Percentiles rank a stretch among this genome's conserved stretches.
phyloP scores from a whole-genome alignment of 768 basidiomycete species.

The Suillus paluster region DNA sequence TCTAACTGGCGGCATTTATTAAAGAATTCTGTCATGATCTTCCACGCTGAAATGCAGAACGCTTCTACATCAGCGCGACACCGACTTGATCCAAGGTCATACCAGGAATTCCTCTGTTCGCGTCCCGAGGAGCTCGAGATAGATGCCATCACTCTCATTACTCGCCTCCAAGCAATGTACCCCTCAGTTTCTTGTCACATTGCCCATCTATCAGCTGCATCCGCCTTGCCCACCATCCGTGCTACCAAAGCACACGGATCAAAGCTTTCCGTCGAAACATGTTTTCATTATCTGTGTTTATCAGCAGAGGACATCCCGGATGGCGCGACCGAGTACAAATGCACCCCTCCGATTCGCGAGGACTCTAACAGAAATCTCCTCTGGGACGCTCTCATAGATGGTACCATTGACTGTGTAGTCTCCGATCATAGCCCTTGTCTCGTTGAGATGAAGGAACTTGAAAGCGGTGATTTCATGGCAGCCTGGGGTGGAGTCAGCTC shows the following conservation, averaged over 20 bases:
- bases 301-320: constrained; percentile 72
- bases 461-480: constrained; percentile 79
- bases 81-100: constrained; percentile 52
- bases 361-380: constrained; percentile 71
- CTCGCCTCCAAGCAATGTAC: constrained; percentile 60
- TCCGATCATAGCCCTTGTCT: constrained; percentile 97
- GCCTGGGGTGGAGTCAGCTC: constrained; percentile 97
- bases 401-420: constrained; percentile 89
- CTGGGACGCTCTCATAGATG: constrained; percentile 83
- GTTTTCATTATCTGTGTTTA: constrained; percentile 94
- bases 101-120: constrained; percentile 86
- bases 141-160: constrained; percentile 81
- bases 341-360: constrained; percentile 91
- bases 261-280: constrained; percentile 91
- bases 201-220: constrained; percentile 90
- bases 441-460: constrained; percentile 75
- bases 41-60: constrained; percentile 88
- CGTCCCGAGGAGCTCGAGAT: constrained; percentile 82
- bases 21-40: constrained; percentile 66
- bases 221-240: constrained; percentile 77
- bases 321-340: constrained; percentile 89
- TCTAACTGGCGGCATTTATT: constrained; percentile 53
- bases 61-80: constrained; percentile 16
- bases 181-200: constrained; percentile 88
- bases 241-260: constrained; percentile 65